A percentile compares a stretch with the other conserved stretches of the same genome.
These are phyloP conservation scores for Pouteria glomerata DNA, from an alignment of 148 eudicot genomes.

Conservation along the genomic window DNA sequence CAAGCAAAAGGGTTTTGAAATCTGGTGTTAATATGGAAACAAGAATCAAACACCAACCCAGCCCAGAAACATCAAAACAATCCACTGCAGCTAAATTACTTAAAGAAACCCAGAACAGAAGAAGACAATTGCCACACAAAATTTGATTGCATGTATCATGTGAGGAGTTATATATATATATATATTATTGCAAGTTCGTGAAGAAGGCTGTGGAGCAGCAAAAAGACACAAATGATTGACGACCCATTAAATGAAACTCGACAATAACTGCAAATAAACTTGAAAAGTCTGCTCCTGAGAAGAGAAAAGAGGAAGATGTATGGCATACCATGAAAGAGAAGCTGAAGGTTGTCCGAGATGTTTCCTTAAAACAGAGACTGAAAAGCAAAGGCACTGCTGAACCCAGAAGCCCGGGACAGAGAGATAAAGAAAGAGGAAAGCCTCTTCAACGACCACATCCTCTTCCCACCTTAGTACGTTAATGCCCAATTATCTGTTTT, in stretches of 20 bases:
- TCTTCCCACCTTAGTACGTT: no score
- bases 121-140: neutral
- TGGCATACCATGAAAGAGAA: conserved; percentile 16
- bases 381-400: conserved; percentile 7
- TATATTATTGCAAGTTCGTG: no score
- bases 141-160: neutral
- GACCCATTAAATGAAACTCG: neutral
- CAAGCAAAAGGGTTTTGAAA: no score
- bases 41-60: neutral
- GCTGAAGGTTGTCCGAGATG: conserved; percentile 6
- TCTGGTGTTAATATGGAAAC: neutral
- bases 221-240: neutral
- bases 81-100: neutral
- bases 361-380: neutral
- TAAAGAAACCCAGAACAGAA: neutral
- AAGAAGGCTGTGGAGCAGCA: neutral
- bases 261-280: neutral
- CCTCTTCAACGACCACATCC: no score
- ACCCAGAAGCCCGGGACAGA: neutral
- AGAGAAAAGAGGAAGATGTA: neutral
- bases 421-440: no score
- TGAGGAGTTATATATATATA: neutral
- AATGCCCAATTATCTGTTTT: no score
- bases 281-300: neutral
- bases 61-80: neutral